Base-by-base conservation (phyloP, 116 monocot genomes). In the Cymodocea nodosa region DNA sequence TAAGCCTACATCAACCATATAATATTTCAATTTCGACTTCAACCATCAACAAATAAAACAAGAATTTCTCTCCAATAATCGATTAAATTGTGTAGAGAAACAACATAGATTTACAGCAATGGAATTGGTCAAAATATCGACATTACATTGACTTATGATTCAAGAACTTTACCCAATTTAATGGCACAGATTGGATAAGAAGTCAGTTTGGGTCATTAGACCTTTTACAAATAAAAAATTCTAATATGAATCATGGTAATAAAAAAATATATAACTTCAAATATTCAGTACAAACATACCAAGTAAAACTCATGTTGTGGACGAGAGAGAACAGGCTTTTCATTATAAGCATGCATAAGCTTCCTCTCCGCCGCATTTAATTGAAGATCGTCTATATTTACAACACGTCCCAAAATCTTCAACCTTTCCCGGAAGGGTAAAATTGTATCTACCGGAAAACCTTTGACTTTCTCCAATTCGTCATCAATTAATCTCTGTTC, bases 311-410 rank as follows among this genome's bases (percentile, higher is more conserved):
- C 93, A 73, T 99, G 99, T 25, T 99, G 99, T 34, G 99, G 99
- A 72, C 99, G 89, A 73, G 99, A 87, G 56, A 99, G 89, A 58
- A 92, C 83, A 52, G 99, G 99, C 75, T 92, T 99, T 70, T 99
- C 93, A 78, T 99, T 99, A 68, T 99, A 99, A 65, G 93, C 86
- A 80, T 86, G 80, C 92, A 99, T 92, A 56, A 99, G 77, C 69
- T 92, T 85, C 77, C 82, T 84, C 64, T 99, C 99, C 55, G 99
- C 83, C 40, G 79, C 77, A 72, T 74, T 99, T 69, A 92, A 75
- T 69, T 86, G 92, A 68, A 99, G 89, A 66, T 92, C 89, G 0
- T 99, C 89, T 55, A 87, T 35, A 85, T 99, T 99, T 36, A 63
- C 82, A 35, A 92, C 72, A 51, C 84, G 79, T 16, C 89, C 92